phyloP scores from a whole-genome alignment of 345 rosid species.

The Litchi chinensis region DNA sequence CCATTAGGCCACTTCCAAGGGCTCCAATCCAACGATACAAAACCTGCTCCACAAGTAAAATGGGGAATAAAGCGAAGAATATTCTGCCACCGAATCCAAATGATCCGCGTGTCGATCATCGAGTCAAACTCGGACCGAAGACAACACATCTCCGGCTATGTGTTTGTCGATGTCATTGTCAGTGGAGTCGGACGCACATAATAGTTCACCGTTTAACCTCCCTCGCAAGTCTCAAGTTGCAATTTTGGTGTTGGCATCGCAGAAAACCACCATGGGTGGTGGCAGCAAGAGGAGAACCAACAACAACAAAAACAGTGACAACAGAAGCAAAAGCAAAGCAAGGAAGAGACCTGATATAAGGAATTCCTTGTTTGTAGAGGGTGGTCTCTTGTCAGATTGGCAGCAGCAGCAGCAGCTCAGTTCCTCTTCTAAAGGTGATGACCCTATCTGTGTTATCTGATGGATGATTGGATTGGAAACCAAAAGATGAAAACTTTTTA shows the following conservation, averaged over 20 bases:
- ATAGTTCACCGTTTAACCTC: background rate
- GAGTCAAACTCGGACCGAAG: background rate
- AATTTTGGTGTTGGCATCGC: background rate
- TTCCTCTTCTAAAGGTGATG: slow-evolving; percentile 40
- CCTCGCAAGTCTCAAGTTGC: background rate
- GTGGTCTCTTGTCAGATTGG: slow-evolving; percentile 78
- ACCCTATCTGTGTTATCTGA: background rate
- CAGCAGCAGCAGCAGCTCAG: slow-evolving; percentile 13
- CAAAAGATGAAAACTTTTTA: too few relatives aligned
- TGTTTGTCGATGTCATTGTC: background rate
- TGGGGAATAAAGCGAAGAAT: background rate
- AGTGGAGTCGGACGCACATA: background rate
- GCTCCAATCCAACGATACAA: background rate
- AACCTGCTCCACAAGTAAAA: background rate
- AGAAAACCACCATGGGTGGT: slow-evolving; percentile 49
- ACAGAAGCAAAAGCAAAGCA: slow-evolving; percentile 28
- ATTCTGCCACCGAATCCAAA: background rate
- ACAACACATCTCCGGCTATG: background rate
- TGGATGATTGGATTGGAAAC: too few relatives aligned
- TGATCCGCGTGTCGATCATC: background rate
- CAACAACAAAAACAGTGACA: slow-evolving; percentile 2
- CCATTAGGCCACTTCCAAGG: too few relatives aligned
- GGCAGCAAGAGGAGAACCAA: slow-evolving; percentile 53
- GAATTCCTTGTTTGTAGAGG: slow-evolving; percentile 66
- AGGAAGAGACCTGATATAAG: slow-evolving; percentile 28